Evolutionary conservation across 192 early-diverging fungal species (phyloP).

Genomic region (Polychytrium aggregatum): DNA sequence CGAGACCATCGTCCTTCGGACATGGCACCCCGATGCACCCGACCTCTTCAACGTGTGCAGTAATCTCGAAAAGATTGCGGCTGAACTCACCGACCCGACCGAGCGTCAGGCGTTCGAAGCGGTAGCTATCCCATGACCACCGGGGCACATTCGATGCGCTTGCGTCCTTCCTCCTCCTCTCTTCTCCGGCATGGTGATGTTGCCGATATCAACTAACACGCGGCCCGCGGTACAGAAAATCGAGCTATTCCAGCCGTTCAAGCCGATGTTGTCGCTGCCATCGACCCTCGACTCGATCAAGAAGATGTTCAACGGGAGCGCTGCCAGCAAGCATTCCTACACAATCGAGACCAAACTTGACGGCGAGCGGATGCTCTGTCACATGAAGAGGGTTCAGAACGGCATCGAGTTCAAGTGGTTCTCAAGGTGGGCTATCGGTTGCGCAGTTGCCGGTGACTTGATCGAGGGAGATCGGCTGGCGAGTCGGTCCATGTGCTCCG

Average conservation of each 20-base stretch:
- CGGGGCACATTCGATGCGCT: too few relatives aligned
- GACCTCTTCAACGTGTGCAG: conserved; percentile 57
- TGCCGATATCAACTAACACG: background rate
- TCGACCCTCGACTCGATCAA: too few relatives aligned
- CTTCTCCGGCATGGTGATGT: too few relatives aligned
- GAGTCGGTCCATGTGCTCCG: too few relatives aligned
- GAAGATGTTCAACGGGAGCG: too few relatives aligned
- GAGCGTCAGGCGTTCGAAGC: conserved; percentile 5
- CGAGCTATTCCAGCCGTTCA: conserved; percentile 46
- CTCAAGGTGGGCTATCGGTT: conserved; percentile 23
- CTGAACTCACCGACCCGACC: conserved; percentile 39
- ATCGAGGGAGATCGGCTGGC: too few relatives aligned
- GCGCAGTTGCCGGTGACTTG: too few relatives aligned
- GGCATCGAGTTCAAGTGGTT: conserved; percentile 46
- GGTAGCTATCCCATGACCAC: background rate
- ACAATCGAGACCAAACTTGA: conserved; percentile 77
- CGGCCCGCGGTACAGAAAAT: conserved; percentile 23
- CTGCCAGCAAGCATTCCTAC: too few relatives aligned
- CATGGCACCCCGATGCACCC: conserved; percentile 60
- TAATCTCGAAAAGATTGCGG: conserved; percentile 44
- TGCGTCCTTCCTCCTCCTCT: too few relatives aligned
- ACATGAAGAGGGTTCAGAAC: conserved; percentile 39
- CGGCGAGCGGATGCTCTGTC: conserved; percentile 65
- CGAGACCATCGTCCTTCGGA: conserved; percentile 53
- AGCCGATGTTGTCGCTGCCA: conserved; percentile 69